Conservation (phyloP, 225 moss, liverwort and hornwort genomes). For the Marchantia paleacea region DNA sequence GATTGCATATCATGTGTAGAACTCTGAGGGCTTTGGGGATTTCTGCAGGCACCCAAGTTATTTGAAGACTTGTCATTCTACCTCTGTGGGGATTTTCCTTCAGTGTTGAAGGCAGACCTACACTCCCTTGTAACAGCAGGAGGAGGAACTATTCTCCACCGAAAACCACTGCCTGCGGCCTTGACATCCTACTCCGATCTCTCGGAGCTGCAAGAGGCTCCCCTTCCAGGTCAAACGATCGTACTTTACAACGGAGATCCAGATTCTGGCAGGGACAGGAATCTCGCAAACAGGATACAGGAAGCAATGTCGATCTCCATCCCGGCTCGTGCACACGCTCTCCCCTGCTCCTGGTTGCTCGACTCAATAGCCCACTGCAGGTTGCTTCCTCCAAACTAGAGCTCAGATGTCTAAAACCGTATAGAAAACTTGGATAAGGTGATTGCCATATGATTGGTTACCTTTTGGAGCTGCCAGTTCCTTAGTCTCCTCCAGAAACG, state of each 20-base stretch:
- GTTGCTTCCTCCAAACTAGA: conserved; percentile 27
- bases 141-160: conserved; percentile 44
- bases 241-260: conserved; percentile 42
- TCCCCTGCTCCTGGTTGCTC: conserved; percentile 48
- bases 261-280: neutral
- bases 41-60: conserved; percentile 43
- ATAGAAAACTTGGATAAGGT: too few relatives aligned
- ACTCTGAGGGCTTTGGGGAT: neutral
- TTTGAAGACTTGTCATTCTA: conserved; percentile 47
- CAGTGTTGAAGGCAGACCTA: conserved; percentile 43
- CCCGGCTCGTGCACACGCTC: conserved; percentile 27
- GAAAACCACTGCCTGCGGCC: conserved; percentile 39
- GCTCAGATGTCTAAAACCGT: neutral
- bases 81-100: conserved; percentile 41
- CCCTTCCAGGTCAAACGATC: conserved; percentile 22
- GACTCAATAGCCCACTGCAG: conserved; percentile 45
- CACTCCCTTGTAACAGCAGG: conserved; percentile 38
- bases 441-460: too few relatives aligned
- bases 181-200: neutral
- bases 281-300: conserved; percentile 2
- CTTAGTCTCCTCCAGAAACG: too few relatives aligned
- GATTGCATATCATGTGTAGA: neutral
- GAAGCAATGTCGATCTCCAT: conserved; percentile 42
- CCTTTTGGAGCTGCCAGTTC: too few relatives aligned
- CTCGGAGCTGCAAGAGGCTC: neutral